Base-by-base conservation (phyloP, 2,329 filamentous ascomycete species). In the Aspergillus sp. region DNA sequence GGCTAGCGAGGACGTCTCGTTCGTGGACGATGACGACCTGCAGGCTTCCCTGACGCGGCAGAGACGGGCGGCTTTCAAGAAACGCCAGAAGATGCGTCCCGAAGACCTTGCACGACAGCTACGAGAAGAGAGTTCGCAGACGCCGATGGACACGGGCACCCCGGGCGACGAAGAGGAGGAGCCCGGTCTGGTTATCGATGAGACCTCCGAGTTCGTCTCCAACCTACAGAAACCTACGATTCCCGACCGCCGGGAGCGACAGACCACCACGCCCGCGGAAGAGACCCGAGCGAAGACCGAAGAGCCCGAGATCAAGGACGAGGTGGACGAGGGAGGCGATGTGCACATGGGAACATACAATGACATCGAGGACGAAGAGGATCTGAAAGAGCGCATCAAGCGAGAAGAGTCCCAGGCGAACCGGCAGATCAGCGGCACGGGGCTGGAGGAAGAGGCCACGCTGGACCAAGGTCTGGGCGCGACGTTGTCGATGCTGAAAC, bases 131-230 rank as follows among this genome's bases (percentile, higher is more conserved):
- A 66, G 69, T 34, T 76, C 75, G 3, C 77, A 77, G 48, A 76
- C 75, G 1, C 74, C 76, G 9, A 76, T 82, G 65, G 86, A 85
- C 17, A 82, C 86, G 25, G 84, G 87, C 46, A 81, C 81, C 20
- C 75, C 81, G 3, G 76, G 83, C 3, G 76, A 76, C 17, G 66
- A 73, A 9, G 78, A 80, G 40, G 78, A 81, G 47, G 76, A 76
- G 31, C 78, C 77, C 2, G 93, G 91, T 1, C 78, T 99, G 1
- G 83, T 97, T n/a, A 92, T 99, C 52, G 93, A 97, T 55, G 94
- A 97, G 67, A 96, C 93, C 0, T 91, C 91, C 0, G 92, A 96
- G 64, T 99, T 99, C 63, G 88, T 99, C 25, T 88, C 91, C 21
- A 91, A 91, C 50, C 74, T 99, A 50, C 88, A 87, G 66, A 88